Percentiles rank a stretch among this genome's conserved stretches.
These are phyloP conservation scores for Stephania cephalantha DNA, from an alignment of 164 flowering plant genomes.

Conservation along the genomic window DNA sequence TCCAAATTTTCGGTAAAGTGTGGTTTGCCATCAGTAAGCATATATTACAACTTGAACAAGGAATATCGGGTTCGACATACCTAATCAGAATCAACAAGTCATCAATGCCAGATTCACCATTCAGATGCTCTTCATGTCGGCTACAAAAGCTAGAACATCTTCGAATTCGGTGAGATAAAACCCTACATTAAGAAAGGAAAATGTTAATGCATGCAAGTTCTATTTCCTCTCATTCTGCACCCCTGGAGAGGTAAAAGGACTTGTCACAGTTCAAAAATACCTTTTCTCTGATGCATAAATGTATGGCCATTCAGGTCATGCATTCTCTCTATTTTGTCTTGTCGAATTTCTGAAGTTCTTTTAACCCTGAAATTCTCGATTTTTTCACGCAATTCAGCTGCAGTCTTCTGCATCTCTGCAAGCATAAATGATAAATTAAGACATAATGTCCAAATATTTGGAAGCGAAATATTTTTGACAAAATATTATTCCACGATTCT, in stretches of 20 bases:
- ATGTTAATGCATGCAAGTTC: not conserved
- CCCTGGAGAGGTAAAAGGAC: not conserved
- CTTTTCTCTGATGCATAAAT: constrained; percentile 7
- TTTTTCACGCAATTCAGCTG: constrained; percentile 3
- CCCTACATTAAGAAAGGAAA: constrained; percentile 20
- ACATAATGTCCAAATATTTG: not conserved
- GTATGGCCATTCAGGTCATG: not conserved
- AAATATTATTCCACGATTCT: not conserved
- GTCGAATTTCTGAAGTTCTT: no score
- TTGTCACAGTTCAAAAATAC: not conserved
- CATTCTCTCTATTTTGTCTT: not conserved
- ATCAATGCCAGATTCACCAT: not conserved
- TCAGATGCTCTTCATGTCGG: constrained; percentile 23
- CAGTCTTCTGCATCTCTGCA: constrained; percentile 20
- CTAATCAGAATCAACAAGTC: not conserved
- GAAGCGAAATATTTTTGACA: not conserved
- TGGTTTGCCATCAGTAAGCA: constrained; percentile 1
- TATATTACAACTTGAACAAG: not conserved
- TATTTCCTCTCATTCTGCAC: not conserved
- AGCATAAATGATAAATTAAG: not conserved
- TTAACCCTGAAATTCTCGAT: no score
- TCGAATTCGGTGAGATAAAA: constrained; percentile 21
- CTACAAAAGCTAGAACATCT: constrained; percentile 28
- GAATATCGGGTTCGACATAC: not conserved
- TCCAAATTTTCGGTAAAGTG: not conserved